Conservation (phyloP, 177 flowering plant genomes). For the Tripterygium wilfordii region DNA sequence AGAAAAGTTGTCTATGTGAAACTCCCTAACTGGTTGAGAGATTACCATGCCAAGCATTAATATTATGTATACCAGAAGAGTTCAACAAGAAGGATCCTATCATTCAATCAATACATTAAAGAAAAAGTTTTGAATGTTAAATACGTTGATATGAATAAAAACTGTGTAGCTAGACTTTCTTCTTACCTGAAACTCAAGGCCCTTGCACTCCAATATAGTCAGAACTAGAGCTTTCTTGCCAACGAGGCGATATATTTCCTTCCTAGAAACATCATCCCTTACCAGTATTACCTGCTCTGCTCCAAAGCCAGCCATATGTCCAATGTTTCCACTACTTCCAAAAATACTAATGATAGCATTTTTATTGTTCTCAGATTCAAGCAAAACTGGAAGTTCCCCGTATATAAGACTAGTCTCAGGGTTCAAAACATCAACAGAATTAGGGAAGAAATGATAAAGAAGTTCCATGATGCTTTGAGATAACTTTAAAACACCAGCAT, state of each 20-base stretch:
- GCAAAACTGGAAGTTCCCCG: constrained; percentile 67
- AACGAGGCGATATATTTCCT: constrained; percentile 34
- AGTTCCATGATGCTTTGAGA: constrained; percentile 65
- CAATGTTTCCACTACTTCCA: constrained; percentile 34
- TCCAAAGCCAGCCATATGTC: constrained; percentile 52
- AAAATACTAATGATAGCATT: constrained; percentile 66
- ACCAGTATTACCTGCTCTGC: constrained; percentile 85
- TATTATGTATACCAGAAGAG: too few species aligned
- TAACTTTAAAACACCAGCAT: constrained; percentile 62
- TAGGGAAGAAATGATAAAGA: constrained; percentile 52
- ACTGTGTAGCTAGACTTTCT: too few species aligned
- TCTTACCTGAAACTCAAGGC: constrained; percentile 80
- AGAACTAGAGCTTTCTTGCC: constrained; percentile 75
- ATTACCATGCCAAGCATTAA: too few species aligned
- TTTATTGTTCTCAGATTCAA: constrained; percentile 52
- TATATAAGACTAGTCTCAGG: constrained; percentile 62
- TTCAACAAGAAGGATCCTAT: too few species aligned
- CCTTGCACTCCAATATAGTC: constrained; percentile 80
- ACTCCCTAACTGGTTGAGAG: too few species aligned
- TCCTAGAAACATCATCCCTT: constrained; percentile 51
- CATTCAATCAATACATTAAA: too few species aligned
- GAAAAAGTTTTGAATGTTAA: too few species aligned
- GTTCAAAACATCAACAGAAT: constrained; percentile 45
- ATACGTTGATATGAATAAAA: too few species aligned
- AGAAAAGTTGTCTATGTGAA: too few species aligned